Conservation (phyloP, 805 yeast genomes). For the Cyberlindnera mycetangii region DNA sequence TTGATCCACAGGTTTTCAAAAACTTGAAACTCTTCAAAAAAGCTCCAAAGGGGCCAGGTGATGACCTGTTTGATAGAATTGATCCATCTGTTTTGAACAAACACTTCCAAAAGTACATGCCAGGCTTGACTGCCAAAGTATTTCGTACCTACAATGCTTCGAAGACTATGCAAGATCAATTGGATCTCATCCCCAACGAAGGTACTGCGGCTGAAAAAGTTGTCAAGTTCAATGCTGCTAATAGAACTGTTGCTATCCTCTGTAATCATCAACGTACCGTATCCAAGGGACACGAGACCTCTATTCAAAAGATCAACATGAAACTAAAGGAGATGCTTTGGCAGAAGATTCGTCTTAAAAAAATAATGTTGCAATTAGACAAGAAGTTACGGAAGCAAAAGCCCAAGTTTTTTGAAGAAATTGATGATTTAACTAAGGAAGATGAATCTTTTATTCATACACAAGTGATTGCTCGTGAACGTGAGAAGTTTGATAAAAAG, state of each 20-base stretch:
- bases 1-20: conserved; percentile 87
- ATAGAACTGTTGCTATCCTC: conserved; percentile 89
- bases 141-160: conserved; percentile 98
- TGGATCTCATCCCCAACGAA: conserved; percentile 78
- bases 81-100: conserved; percentile 81
- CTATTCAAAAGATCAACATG: conserved; percentile 76
- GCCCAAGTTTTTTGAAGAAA: conserved; percentile 60
- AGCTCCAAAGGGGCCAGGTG: conserved; percentile 87
- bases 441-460: conserved; percentile 58
- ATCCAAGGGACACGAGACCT: conserved; percentile 75
- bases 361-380: conserved; percentile 67
- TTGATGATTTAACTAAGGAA: conserved; percentile 64
- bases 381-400: conserved; percentile 46
- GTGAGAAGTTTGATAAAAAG: conserved; percentile 60
- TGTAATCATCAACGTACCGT: conserved; percentile 97
- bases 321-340: conserved; percentile 77
- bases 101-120: conserved; percentile 85
- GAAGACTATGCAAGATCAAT: conserved; percentile 93
- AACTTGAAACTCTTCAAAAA: conserved; percentile 84
- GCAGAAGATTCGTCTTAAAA: conserved; percentile 75
- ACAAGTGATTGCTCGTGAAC: conserved; percentile 60
- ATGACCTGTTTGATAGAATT: conserved; percentile 86
- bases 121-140: conserved; percentile 92
- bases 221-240: conserved; percentile 88
- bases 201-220: conserved; percentile 89